Evolutionary conservation across 352 stramenopile genomes (phyloP).

Genomic region (Pythium aquatile): DNA sequence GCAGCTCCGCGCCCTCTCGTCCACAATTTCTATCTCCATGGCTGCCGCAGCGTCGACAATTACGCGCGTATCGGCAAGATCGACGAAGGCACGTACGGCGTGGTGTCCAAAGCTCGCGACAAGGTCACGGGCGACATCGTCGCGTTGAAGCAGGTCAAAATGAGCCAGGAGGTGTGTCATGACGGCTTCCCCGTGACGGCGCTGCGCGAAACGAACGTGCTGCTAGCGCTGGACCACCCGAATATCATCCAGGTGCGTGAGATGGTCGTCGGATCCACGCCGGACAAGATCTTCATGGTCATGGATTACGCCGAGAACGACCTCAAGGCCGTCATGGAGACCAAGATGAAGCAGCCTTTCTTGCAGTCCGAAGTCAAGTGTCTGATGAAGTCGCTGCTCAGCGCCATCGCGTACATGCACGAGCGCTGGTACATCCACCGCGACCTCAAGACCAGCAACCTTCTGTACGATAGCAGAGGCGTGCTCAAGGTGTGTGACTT

Average conservation of each 20-base stretch:
- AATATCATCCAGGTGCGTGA: slow-evolving; percentile 88
- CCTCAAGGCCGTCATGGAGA: slow-evolving; percentile 83
- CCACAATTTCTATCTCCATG: slow-evolving; percentile 78
- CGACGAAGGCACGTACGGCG: slow-evolving; percentile 96
- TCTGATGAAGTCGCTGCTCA: slow-evolving; percentile 91
- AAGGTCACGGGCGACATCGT: slow-evolving; percentile 90
- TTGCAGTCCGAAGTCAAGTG: slow-evolving; percentile 93
- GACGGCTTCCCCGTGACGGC: slow-evolving; percentile 86
- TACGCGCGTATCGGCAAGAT: slow-evolving; percentile 94
- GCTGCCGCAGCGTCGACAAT: slow-evolving; percentile 93
- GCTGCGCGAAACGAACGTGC: slow-evolving; percentile 83
- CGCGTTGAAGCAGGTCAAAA: slow-evolving; percentile 91
- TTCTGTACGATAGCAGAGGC: slow-evolving; percentile 91
- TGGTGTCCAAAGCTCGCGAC: slow-evolving; percentile 94
- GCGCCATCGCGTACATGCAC: slow-evolving; percentile 91
- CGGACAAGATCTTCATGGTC: slow-evolving; percentile 91
- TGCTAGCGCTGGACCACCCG: slow-evolving; percentile 77
- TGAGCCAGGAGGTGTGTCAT: slow-evolving; percentile 66
- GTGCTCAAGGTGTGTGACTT: slow-evolving; percentile 87
- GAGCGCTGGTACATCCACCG: slow-evolving; percentile 92
- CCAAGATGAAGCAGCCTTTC: slow-evolving; percentile 79
- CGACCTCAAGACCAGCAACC: slow-evolving; percentile 98
- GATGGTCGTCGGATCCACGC: slow-evolving; percentile 86
- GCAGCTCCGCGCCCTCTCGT: slow-evolving; percentile 15
- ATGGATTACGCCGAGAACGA: slow-evolving; percentile 91